Evolutionary conservation across 2,329 filamentous ascomycete species (phyloP), one percentile per base, ranked within the genome.

Genomic region (Alternaria longipes): DNA sequence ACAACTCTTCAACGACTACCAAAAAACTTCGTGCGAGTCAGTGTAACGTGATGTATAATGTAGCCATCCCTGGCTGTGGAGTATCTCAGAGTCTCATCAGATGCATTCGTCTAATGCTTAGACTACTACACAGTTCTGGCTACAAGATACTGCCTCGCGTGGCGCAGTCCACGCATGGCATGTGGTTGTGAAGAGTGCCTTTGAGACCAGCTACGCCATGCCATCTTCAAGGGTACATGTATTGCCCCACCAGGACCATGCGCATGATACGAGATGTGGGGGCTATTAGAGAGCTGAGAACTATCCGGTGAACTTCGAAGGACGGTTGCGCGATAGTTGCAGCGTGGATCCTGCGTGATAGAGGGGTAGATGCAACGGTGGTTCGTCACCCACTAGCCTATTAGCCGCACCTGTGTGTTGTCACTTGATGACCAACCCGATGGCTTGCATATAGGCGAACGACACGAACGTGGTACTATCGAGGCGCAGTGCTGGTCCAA

Each of bases 361-460:
- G 47, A 34, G 47, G 47, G 47, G 47, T 14, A 51, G 12, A 8
- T 18, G 8, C 26, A 24, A 32, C 45, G 30, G 16, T 51, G 32
- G 22, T 51, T 51, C 32, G 47, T 26, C 20, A 22, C 4, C 5
- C 1, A 16, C 3, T 38, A 51, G 32, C 49, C 34, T 52, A 28
- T 40, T 14, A 41, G 22, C 22, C 34, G n/a, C 36, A 16, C n/a
- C 36, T 26, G 8, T 38, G 34, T n/a, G 34, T n/a, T 28, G 34
- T 42, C 36, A 49, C n/a, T 36, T 49, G 51, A 60, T 60, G 2
- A 36, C 38, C 16, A 28, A 41, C 4, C 26, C 8, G 12, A 14
- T 26, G 30, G 41, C 54, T 46, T 57, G 47, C 53, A 56, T 41
- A 50, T 41, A 18, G 45, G 52, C 24, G 18, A 18, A 47, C 18